Evolutionary conservation across 441 rosid species (phyloP), one percentile per base, ranked within the genome.

Genomic region (Erodium chrysanthum): DNA sequence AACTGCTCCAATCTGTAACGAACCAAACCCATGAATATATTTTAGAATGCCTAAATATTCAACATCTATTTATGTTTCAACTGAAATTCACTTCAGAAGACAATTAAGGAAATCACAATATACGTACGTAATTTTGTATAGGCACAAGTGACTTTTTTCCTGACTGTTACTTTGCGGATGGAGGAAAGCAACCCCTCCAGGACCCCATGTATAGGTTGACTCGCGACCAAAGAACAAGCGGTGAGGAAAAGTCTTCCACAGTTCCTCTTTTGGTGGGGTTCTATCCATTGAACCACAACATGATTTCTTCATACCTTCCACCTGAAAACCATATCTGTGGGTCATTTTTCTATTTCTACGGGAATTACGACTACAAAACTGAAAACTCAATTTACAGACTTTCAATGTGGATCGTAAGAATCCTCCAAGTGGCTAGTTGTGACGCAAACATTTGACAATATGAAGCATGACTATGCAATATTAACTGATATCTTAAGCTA

Each of bases 161-260:
- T 71, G 72, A 72, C 3, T 35, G 69, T 68, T 71, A 73, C 81
- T 58, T 77, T 73, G 71, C 14, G 97, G 97, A 59, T 86, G 82
- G 74, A 81, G 78, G 70, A 91, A 94, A 79, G 97, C 96, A 82
- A 73, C 92, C 59, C 97, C 96, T 75, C 99, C 99, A 27, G 74
- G 79, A 71, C 96, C 97, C 97, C 97, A 91, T 33, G 81, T 74
- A 35, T 0, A 62, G 10, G 86, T 66, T 68, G 81, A 88, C 29
- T 89, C 85, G 20, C 64, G 84, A 64, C 97, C 99, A 72, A 94
- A 91, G 79, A 89, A 88, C 71, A 94, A 78, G 17, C 89, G 83
- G 69, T 80, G 87, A 46, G 96, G 87, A 71, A 80, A 85, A 58
- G 76, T 80, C 84, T 77, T 78, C 98, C 98, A 94, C 73, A 80